Evolutionary conservation across 306 rosid species (phyloP), one percentile per base, ranked within the genome.

Genomic region (Sophora flavescens): DNA sequence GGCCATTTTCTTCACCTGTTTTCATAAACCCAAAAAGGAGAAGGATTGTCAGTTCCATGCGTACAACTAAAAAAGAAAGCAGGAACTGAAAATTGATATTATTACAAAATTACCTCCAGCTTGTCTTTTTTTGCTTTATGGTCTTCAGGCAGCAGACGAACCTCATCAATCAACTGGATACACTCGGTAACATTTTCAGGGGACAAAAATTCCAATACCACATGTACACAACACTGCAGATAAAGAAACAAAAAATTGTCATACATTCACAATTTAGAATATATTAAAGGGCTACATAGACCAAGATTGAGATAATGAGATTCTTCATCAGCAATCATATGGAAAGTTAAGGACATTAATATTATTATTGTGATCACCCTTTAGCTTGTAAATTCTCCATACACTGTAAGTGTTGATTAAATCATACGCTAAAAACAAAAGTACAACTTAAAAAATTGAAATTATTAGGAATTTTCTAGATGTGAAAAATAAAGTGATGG

Each of bases 1-100:
- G 38, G 96, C 98, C 91, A 87, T 87, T 89, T 84, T 95, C 89
- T 85, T 88, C 86, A 91, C 96, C 99, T 95, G 87, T 52, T 80
- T 66, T 60, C 78, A 78, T 6, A 74, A 69, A 68, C 12, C 2
- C 72, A 76, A 70, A 58, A 53, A 53, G 6, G 61, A 76, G 17
- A 64, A 26, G 6, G 17, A 8, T 61, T 63, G 54, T 86, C 58
- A 53, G 80, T 63, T 76, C 44, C 41, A 35, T 30, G 41, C 11
- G 15, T 52, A 28, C 16, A 53, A 57, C 63, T 62, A 79, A 68
- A 2, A 14, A 63, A 47, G 48, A 67, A 72, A 76, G 71, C 13
- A 72, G 44, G 66, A 64, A 64, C 5, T 22, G 57, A 58, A 69
- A 50, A 63, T 69, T 22, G 52, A 70, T 77, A 73, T 63, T 59